These are phyloP conservation scores for Phytophthora idaei DNA, from an alignment of 352 stramenopile species.

Conservation along the genomic window DNA sequence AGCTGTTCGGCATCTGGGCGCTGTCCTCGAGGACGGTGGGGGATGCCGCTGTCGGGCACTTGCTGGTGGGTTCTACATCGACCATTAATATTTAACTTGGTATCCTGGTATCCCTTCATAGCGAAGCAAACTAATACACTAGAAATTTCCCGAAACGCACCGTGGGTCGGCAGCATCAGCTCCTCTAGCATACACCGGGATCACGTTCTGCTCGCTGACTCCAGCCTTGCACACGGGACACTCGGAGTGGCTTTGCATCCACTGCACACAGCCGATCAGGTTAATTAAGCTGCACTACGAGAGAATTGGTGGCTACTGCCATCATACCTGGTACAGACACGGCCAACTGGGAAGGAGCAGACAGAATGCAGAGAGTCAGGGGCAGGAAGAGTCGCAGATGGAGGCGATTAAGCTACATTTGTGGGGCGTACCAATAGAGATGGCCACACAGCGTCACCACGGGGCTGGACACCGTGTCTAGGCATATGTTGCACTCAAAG, in stretches of 20 bases:
- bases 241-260: slow-evolving; percentile 81
- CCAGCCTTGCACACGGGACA: slow-evolving; percentile 93
- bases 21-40: slow-evolving; percentile 64
- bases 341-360: slow-evolving; percentile 58
- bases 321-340: slow-evolving; percentile 81
- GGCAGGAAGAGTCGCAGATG: slow-evolving; percentile 8
- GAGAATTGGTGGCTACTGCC: background rate
- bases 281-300: slow-evolving; percentile 4
- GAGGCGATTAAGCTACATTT: background rate
- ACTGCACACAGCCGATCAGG: slow-evolving; percentile 33
- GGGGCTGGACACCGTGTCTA: slow-evolving; percentile 84
- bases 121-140: background rate
- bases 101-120: background rate
- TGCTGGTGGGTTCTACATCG: slow-evolving; percentile 32
- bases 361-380: slow-evolving; percentile 20
- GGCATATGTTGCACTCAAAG: slow-evolving; percentile 92
- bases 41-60: slow-evolving; percentile 42
- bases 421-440: slow-evolving; percentile 79
- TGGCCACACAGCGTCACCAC: slow-evolving; percentile 92
- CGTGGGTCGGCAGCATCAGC: slow-evolving; percentile 73
- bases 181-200: slow-evolving; percentile 86
- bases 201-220: slow-evolving; percentile 89
- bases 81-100: background rate
- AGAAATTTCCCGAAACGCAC: slow-evolving; percentile 8
- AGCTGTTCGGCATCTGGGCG: slow-evolving; percentile 65